phyloP scores from a whole-genome alignment of 257 asterid genomes.

The Plantago ovata region DNA sequence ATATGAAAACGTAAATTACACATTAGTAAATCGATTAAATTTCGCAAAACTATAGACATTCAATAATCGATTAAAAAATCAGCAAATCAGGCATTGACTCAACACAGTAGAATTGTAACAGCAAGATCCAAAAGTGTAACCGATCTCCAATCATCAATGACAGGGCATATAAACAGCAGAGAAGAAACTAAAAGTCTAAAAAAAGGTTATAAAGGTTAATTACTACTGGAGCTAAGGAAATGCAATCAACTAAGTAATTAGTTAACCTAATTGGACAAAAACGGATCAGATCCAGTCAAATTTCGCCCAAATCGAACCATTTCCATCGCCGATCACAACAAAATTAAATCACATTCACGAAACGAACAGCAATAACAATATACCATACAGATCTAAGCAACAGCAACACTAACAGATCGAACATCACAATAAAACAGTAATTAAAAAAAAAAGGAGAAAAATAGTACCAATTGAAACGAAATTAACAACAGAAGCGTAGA shows the following conservation, averaged over 20 bases:
- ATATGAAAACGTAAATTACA: no score
- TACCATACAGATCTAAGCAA: no score
- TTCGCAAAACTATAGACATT: neutral
- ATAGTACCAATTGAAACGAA: no score
- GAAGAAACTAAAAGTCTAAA: no score
- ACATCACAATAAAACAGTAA: no score
- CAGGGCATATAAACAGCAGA: neutral
- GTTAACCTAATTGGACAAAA: slow-evolving; percentile 8
- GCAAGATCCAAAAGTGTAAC: neutral
- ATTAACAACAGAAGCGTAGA: no score
- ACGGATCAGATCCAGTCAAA: slow-evolving; percentile 19
- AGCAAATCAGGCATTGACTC: neutral
- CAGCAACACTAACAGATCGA: no score
- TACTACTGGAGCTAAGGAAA: no score
- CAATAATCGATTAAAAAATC: neutral
- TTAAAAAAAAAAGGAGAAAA: no score
- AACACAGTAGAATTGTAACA: neutral
- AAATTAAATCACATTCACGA: neutral
- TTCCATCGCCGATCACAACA: slow-evolving; percentile 8
- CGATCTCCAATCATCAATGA: slow-evolving; percentile 8
- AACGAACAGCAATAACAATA: no score
- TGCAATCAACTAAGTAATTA: slow-evolving; percentile 12
- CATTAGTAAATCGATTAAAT: no score
- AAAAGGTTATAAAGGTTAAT: no score
- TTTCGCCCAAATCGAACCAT: neutral